A percentile compares a stretch with the other conserved stretches of the same genome.
These are phyloP conservation scores for Hirschioporus abietinus DNA, from an alignment of 768 basidiomycete species.

Conservation along the genomic window DNA sequence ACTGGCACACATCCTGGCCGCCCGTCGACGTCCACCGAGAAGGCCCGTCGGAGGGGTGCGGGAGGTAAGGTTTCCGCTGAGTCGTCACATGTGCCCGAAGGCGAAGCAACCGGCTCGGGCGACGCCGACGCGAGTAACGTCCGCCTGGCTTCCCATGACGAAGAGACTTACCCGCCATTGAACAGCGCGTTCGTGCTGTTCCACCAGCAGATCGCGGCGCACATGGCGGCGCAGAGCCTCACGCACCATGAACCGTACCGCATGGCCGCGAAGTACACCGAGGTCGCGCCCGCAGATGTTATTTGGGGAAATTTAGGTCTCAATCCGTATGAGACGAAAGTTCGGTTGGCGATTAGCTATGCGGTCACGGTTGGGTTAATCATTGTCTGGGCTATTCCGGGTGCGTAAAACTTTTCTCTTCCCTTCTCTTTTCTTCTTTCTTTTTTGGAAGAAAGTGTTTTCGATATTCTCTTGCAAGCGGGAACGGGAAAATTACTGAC, in stretches of 20 bases:
- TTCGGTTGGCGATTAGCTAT: constrained; percentile 64
- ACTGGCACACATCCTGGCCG: too few relatives aligned
- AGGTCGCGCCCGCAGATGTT: constrained; percentile 83
- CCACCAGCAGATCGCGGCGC: constrained; percentile 88
- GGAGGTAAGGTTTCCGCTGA: constrained; percentile 12
- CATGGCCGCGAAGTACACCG: constrained; percentile 73
- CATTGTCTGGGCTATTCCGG: constrained; percentile 84
- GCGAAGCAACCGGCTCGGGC: constrained; percentile 17
- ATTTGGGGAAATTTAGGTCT: constrained; percentile 88
- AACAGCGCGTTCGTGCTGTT: constrained; percentile 87
- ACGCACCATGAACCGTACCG: constrained; percentile 77
- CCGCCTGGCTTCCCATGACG: background rate
- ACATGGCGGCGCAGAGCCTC: constrained; percentile 73
- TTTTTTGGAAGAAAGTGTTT: background rate
- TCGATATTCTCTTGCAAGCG: too few relatives aligned
- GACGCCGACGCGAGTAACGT: constrained; percentile 12
- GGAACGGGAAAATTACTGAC: too few relatives aligned
- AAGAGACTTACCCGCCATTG: constrained; percentile 47
- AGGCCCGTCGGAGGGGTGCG: constrained; percentile 18
- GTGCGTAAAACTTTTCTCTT: constrained; percentile 27
- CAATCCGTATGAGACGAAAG: constrained; percentile 82
- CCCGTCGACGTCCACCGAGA: background rate
- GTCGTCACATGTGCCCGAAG: constrained; percentile 16
- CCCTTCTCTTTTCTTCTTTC: too few relatives aligned
- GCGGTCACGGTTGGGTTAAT: constrained; percentile 75